phyloP scores from a whole-genome alignment of 441 rosid species.

The Euphorbia celastroides region DNA sequence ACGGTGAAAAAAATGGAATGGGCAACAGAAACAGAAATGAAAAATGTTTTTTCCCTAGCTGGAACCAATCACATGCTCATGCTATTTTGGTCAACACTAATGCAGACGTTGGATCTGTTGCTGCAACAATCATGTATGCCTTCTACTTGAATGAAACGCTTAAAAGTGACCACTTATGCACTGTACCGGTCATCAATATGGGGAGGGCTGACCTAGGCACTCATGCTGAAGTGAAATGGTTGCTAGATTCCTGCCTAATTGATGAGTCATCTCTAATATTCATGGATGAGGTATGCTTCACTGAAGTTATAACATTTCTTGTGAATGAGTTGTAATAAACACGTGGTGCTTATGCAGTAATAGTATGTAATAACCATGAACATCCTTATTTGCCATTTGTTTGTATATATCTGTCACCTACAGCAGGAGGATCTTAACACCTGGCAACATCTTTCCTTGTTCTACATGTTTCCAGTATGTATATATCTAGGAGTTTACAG shows the following conservation, averaged over 20 bases:
- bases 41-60: too few relatives aligned
- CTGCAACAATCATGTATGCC: constrained; percentile 49
- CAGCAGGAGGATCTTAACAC: too few relatives aligned
- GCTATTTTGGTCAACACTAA: constrained; percentile 6
- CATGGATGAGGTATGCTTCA: constrained; percentile 42
- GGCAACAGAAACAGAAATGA: too few relatives aligned
- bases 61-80: neutral
- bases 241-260: constrained; percentile 49
- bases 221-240: constrained; percentile 49
- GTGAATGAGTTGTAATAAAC: neutral
- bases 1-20: too few relatives aligned
- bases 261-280: constrained; percentile 40
- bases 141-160: constrained; percentile 41
- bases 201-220: constrained; percentile 39
- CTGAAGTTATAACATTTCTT: neutral
- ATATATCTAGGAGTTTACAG: too few relatives aligned
- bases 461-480: too few relatives aligned
- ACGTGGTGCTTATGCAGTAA: neutral
- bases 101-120: constrained; percentile 48
- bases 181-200: constrained; percentile 57
- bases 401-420: too few relatives aligned
- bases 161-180: constrained; percentile 39
- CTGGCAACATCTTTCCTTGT: too few relatives aligned
- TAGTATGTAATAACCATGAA: neutral
- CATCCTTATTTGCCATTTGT: too few relatives aligned